Evolutionary conservation across 2,329 filamentous ascomycete genomes (phyloP).

Genomic region (Cladobotryum mycophilum): DNA sequence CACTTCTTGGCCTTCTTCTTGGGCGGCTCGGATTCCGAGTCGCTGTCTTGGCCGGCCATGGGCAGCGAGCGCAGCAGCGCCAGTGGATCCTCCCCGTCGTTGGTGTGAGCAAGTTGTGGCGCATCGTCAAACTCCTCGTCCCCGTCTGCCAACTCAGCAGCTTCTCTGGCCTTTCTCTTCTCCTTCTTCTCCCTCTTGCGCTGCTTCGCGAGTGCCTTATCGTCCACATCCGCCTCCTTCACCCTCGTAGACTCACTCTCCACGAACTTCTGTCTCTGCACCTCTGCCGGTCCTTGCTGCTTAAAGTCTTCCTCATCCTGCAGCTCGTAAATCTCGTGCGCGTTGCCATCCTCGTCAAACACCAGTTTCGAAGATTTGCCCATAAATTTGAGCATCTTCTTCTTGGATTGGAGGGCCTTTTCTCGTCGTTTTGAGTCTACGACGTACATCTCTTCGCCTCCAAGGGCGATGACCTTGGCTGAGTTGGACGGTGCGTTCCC

Average conservation of each 20-base stretch:
- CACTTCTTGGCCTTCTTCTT: conserved; percentile 65
- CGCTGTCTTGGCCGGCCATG: conserved; percentile 31
- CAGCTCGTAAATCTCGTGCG: conserved; percentile 82
- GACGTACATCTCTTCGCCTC: conserved; percentile 66
- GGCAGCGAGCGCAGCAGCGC: conserved; percentile 54
- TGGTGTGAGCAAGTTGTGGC: conserved; percentile 31
- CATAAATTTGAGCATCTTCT: conserved; percentile 86
- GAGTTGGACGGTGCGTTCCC: conserved; percentile 36
- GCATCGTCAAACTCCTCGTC: conserved; percentile 21
- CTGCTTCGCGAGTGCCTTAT: conserved; percentile 74
- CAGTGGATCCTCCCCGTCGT: conserved; percentile 47
- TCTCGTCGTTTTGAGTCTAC: conserved; percentile 93
- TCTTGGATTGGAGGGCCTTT: conserved; percentile 92
- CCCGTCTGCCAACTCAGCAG: conserved; percentile 33
- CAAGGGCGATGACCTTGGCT: conserved; percentile 60
- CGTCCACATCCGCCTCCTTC: conserved; percentile 66
- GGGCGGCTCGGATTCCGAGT: conserved; percentile 38
- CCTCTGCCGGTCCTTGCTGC: conserved; percentile 66
- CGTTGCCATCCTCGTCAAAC: conserved; percentile 85
- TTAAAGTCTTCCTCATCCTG: conserved; percentile 78
- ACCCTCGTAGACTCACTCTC: conserved; percentile 68
- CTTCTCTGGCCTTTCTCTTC: conserved; percentile 61
- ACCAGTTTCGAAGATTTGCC: conserved; percentile 78
- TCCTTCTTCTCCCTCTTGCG: conserved; percentile 71
- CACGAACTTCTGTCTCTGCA: conserved; percentile 72